Percentiles rank a stretch among this genome's conserved stretches.
Evolutionary conservation across 2,329 filamentous ascomycete genomes (phyloP).

Genomic region (Aspergillus glaucus): DNA sequence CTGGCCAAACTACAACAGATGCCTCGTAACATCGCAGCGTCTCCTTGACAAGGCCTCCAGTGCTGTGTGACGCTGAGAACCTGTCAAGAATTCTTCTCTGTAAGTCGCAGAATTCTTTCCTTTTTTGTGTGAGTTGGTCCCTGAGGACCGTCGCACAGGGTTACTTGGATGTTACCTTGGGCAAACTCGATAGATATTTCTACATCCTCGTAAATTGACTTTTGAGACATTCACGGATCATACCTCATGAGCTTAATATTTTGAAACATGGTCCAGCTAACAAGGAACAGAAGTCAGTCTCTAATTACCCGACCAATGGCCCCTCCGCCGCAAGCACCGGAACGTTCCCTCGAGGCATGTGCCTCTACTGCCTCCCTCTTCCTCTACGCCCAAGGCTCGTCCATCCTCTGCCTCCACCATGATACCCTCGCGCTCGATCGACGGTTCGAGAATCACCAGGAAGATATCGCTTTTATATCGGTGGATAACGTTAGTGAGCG

Average conservation of each 20-base stretch:
- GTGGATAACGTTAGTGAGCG: slow-evolving; percentile 88
- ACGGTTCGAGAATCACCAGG: slow-evolving; percentile 73
- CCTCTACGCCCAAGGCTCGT: slow-evolving; percentile 75
- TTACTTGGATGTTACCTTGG: too few relatives aligned
- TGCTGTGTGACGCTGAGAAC: background rate
- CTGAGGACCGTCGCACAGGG: too few relatives aligned
- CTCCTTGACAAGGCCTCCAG: background rate
- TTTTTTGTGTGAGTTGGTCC: background rate
- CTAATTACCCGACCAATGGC: slow-evolving; percentile 49
- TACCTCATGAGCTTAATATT: background rate
- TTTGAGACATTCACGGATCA: too few relatives aligned
- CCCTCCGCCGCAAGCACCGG: slow-evolving; percentile 16
- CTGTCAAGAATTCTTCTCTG: background rate
- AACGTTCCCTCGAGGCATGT: slow-evolving; percentile 69
- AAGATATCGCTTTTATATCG: slow-evolving; percentile 75
- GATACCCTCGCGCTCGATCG: slow-evolving; percentile 86
- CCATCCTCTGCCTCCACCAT: slow-evolving; percentile 82
- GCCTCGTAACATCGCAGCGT: background rate
- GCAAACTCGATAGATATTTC: too few relatives aligned
- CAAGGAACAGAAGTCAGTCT: slow-evolving; percentile 55
- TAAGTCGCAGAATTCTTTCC: background rate
- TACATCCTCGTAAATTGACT: too few relatives aligned
- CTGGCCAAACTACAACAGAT: background rate
- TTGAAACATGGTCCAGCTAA: slow-evolving; percentile 50
- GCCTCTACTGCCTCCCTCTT: slow-evolving; percentile 88